Evolutionary conservation across 2,329 filamentous ascomycete genomes (phyloP), one percentile per base, ranked within the genome.

Genomic region (Penicillium polonicum): DNA sequence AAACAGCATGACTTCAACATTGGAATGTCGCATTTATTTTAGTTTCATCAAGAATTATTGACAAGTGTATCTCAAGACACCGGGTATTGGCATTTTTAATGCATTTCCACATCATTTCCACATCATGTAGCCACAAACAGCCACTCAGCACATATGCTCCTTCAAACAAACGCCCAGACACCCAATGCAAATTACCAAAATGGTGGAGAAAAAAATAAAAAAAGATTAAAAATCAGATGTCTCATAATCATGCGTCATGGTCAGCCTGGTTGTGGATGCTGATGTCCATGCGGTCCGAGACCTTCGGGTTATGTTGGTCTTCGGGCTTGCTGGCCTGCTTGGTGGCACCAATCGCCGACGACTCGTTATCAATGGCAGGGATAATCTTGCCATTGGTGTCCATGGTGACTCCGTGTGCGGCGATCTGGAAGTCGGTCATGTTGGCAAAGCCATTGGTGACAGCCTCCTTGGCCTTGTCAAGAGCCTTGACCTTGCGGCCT

Each of bases 401-500:
- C 19, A 88, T 81, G 35, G 81, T 77, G 15, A 84, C 84, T 38
- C 85, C 86, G 57, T 87, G 84, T 15, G 82, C 80, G 19, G 86
- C 85, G 63, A 89, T 83, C 58, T 82, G 79, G 44, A 88, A 77
- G 65, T 89, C 85, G 57, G 79, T 79, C 52, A 83, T 78, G 57
- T 82, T 83, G 42, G 86, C 86, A 35, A 82, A 78, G 12, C 87
- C 86, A 48, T 85, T 79, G n/a, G 85, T 73, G 17, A 89, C 84
- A 5, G 86, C 86, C 62, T 87, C 81, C 64, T 86, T 81, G 4
- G 87, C 87, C 45, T 79, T 83, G 66, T 88, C 84, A 62, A 88
- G 75, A 19, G 86, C 81, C 74, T 89, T 89, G 62, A 84, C 72
- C 74, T 89, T 89, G 61, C 83, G 80, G 61, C 84, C 88, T 73